A percentile compares a stretch with the other conserved stretches of the same genome.
phyloP scores from a whole-genome alignment of 805 yeast species.

The Wickerhamomyces alni region DNA sequence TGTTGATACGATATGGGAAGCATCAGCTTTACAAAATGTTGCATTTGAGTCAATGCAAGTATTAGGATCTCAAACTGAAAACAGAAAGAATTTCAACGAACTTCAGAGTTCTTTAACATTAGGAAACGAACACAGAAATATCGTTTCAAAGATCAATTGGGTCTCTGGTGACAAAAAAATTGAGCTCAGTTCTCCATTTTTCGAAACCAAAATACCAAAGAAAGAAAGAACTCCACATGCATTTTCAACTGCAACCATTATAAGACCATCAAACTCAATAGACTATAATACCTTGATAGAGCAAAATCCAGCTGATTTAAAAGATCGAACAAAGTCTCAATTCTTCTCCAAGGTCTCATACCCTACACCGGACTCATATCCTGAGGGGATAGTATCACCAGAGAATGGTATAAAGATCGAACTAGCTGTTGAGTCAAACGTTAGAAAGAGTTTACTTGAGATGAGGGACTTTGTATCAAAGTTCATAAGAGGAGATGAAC shows the following conservation, averaged over 20 bases:
- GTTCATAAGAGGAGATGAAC: constrained; percentile 37
- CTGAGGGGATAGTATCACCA: constrained; percentile 14
- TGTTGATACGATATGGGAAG: constrained; percentile 34
- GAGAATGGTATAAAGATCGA: constrained; percentile 15
- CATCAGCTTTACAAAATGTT: constrained; percentile 30
- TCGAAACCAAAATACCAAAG: constrained; percentile 1
- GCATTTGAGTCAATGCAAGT: constrained; percentile 41
- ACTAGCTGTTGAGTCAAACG: constrained; percentile 16
- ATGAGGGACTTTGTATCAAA: constrained; percentile 26
- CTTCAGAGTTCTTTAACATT: constrained; percentile 37
- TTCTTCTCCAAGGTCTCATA: constrained; percentile 8
- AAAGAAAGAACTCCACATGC: constrained; percentile 7
- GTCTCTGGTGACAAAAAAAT: constrained; percentile 3
- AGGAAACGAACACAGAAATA: constrained; percentile 35
- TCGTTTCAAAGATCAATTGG: constrained; percentile 35
- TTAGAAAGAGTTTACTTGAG: constrained; percentile 11
- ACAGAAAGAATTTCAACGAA: constrained; percentile 33
- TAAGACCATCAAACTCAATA: constrained; percentile 10
- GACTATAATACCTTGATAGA: not conserved
- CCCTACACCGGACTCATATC: constrained; percentile 28
- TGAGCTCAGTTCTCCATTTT: constrained; percentile 7
- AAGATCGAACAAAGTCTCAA: constrained; percentile 5
- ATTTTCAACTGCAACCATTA: constrained; percentile 25
- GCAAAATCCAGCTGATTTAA: not conserved
- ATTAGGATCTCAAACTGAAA: constrained; percentile 31